Conservation (phyloP, 495 filamentous ascomycete species). For the Baudoinia panamericana region DNA sequence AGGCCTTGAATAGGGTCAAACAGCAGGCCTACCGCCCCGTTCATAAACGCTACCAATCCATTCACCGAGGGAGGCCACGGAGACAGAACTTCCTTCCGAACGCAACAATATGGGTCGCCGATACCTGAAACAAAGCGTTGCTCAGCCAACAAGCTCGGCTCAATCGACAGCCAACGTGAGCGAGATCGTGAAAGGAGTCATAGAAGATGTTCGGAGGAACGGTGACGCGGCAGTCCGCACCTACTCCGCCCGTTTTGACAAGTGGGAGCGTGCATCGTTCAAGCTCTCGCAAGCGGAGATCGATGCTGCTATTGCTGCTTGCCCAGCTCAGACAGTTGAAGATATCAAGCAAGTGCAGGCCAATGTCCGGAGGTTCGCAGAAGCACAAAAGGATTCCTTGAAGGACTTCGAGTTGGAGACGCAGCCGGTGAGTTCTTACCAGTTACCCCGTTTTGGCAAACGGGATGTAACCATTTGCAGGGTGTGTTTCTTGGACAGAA, state of each 20-base stretch:
- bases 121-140: neutral
- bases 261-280: slow-evolving; percentile 36
- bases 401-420: no score
- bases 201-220: slow-evolving; percentile 35
- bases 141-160: neutral
- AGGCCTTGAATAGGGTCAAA: no score
- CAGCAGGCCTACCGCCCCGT: no score
- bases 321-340: slow-evolving; percentile 34
- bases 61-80: no score
- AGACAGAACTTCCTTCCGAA: no score
- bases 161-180: slow-evolving; percentile 7
- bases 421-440: no score
- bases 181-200: slow-evolving; percentile 36
- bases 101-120: no score
- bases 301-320: slow-evolving; percentile 27
- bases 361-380: slow-evolving; percentile 39
- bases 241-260: slow-evolving; percentile 44
- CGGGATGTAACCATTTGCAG: no score
- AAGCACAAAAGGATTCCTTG: slow-evolving; percentile 34
- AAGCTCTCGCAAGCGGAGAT: slow-evolving; percentile 31
- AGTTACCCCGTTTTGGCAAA: no score
- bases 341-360: slow-evolving; percentile 42
- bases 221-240: slow-evolving; percentile 37
- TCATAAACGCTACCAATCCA: no score
- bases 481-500: slow-evolving; percentile 13